These are phyloP conservation scores for Ambrosia artemisiifolia DNA, from an alignment of 129 eudicot genomes.

Conservation along the genomic window DNA sequence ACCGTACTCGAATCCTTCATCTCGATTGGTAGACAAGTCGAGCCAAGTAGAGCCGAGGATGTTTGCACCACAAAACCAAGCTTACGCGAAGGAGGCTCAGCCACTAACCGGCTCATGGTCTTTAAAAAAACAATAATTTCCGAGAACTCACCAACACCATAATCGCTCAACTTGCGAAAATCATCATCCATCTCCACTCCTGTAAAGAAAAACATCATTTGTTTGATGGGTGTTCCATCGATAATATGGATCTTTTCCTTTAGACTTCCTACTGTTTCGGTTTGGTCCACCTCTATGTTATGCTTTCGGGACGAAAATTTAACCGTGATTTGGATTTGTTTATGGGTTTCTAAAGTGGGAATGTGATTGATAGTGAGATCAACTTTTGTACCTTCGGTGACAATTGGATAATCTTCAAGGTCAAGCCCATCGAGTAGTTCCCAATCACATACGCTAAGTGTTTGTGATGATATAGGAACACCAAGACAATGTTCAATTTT, in stretches of 20 bases:
- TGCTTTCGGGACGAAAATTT: slow-evolving; percentile 62
- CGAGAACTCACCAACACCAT: slow-evolving; percentile 51
- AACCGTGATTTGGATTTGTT: slow-evolving; percentile 44
- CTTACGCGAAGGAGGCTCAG: slow-evolving; percentile 61
- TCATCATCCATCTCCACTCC: slow-evolving; percentile 78
- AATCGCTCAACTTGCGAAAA: slow-evolving; percentile 58
- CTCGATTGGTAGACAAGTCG: slow-evolving; percentile 63
- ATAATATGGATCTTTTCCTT: slow-evolving; percentile 85
- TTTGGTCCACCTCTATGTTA: slow-evolving; percentile 50
- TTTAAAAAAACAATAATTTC: slow-evolving; percentile 59
- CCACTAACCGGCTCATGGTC: slow-evolving; percentile 38
- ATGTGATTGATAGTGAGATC: slow-evolving; percentile 39
- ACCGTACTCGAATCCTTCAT: slow-evolving; percentile 64
- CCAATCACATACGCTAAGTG: slow-evolving; percentile 59
- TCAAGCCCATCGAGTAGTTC: slow-evolving; percentile 85
- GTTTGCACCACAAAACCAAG: slow-evolving; percentile 71
- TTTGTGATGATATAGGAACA: slow-evolving; percentile 55
- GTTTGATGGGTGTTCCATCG: slow-evolving; percentile 74
- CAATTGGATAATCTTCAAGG: slow-evolving; percentile 72
- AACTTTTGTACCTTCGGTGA: slow-evolving; percentile 67
- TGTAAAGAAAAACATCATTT: slow-evolving; percentile 53
- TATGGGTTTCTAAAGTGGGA: slow-evolving; percentile 14
- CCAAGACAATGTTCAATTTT: slow-evolving; percentile 40
- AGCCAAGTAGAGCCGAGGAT: slow-evolving; percentile 54
- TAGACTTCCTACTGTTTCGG: slow-evolving; percentile 77